Percentiles rank a stretch among this genome's conserved stretches.
These are phyloP conservation scores for Aschersonia sp. DNA, from an alignment of 2,329 filamentous ascomycete genomes.

Conservation along the genomic window DNA sequence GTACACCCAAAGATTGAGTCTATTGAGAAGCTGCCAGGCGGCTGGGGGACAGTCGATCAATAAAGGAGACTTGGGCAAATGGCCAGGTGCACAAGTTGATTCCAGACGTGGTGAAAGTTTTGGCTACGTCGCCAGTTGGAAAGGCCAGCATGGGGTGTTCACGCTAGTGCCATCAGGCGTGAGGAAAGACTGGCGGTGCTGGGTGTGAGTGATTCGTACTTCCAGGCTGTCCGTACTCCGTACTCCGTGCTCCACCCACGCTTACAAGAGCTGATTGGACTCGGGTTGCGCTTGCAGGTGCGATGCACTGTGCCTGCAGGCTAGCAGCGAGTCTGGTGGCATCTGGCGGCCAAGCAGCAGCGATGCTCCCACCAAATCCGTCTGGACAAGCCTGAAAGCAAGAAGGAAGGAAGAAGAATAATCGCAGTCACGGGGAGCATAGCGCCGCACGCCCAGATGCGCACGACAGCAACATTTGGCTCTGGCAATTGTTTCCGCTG, in stretches of 20 bases:
- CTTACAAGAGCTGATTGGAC: not conserved
- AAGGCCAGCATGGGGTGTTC: not conserved
- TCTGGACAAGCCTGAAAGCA: too few relatives aligned
- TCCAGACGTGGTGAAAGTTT: not conserved
- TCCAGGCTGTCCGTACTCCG: too few relatives aligned
- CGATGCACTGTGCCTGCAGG: too few relatives aligned
- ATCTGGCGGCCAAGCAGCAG: not conserved
- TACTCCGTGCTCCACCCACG: not conserved
- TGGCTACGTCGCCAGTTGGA: not conserved
- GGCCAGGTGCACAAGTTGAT: not conserved
- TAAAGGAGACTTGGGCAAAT: not conserved
- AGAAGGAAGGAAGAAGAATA: too few relatives aligned
- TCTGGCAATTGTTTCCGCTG: too few relatives aligned
- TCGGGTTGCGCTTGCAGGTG: not conserved
- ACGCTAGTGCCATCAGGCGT: not conserved
- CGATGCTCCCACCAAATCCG: too few relatives aligned
- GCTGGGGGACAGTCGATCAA: not conserved
- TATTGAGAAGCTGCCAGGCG: not conserved
- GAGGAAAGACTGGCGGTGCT: not conserved
- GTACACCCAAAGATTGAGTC: too few relatives aligned
- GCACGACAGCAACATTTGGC: too few relatives aligned
- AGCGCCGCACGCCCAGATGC: too few relatives aligned
- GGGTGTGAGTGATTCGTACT: not conserved
- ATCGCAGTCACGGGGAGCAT: too few relatives aligned
- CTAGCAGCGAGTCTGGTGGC: too few relatives aligned